Evolutionary conservation across 106 monocot species (phyloP).

Genomic region (Acorus calamus): DNA sequence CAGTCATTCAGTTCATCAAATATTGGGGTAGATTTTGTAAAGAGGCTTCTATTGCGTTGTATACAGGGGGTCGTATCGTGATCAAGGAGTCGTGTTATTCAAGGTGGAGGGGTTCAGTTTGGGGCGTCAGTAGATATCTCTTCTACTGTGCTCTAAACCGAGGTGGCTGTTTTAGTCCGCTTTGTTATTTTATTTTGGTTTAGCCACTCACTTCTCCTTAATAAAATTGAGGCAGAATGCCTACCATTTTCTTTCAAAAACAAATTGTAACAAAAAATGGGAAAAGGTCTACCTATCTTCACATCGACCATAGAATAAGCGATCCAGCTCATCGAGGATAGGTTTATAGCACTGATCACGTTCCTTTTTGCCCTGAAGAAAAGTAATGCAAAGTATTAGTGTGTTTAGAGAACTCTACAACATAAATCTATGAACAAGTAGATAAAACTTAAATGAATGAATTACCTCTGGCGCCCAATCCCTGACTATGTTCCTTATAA

Average conservation of each 20-base stretch:
- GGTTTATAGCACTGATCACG: conserved; percentile 96
- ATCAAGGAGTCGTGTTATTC: too few relatives aligned
- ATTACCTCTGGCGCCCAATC: conserved; percentile 94
- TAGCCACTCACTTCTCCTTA: too few relatives aligned
- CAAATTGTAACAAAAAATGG: not conserved
- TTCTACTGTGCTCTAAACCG: too few relatives aligned
- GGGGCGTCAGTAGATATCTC: too few relatives aligned
- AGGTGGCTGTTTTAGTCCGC: too few relatives aligned
- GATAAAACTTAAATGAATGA: not conserved
- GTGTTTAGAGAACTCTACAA: too few relatives aligned
- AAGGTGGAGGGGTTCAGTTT: too few relatives aligned
- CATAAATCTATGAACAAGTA: conserved; percentile 2
- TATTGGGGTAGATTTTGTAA: too few relatives aligned
- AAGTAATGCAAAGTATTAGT: not conserved
- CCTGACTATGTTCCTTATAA: conserved; percentile 91
- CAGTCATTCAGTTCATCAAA: too few relatives aligned
- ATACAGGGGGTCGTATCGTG: too few relatives aligned
- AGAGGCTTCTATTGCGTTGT: not conserved
- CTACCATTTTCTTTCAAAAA: not conserved
- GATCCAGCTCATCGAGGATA: conserved; percentile 80
- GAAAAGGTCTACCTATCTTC: conserved; percentile 36
- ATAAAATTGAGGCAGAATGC: too few relatives aligned
- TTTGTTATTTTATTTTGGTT: too few relatives aligned
- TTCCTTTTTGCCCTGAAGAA: conserved; percentile 79
- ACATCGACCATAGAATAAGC: conserved; percentile 53